Conservation (phyloP, 768 basidiomycete species). For the Amanita inopinata region DNA sequence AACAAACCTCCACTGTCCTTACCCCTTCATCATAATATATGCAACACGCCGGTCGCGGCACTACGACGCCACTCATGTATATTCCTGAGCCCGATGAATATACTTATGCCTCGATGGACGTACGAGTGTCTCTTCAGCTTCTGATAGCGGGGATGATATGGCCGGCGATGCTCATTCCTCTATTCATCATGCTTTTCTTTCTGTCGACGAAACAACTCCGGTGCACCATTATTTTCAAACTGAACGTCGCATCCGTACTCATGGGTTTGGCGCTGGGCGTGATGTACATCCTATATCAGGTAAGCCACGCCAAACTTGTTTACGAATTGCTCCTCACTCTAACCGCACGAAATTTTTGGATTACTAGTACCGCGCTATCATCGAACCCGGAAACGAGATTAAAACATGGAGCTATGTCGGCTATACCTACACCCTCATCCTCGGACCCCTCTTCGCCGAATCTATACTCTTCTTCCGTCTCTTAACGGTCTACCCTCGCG, state of each 20-base stretch:
- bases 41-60: too few relatives aligned
- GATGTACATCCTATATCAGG: background rate
- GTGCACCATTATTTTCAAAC: conserved; percentile 5
- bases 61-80: too few relatives aligned
- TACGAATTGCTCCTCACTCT: background rate
- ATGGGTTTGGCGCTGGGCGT: background rate
- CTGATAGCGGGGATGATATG: background rate
- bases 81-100: too few relatives aligned
- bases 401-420: background rate
- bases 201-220: background rate
- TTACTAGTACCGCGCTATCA: background rate
- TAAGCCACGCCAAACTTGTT: too few relatives aligned
- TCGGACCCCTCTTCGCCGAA: background rate
- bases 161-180: conserved; percentile 3
- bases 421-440: background rate
- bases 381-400: background rate
- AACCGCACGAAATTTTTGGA: background rate
- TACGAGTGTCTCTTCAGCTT: too few relatives aligned
- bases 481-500: background rate
- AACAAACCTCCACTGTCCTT: too few relatives aligned
- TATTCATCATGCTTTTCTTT: conserved; percentile 1
- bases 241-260: conserved; percentile 1
- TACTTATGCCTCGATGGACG: too few relatives aligned
- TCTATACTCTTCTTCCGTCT: conserved; percentile 1
- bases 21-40: too few relatives aligned